phyloP scores from a whole-genome alignment of 2,329 filamentous ascomycete species.

The Endoconidiophora laricicola region DNA sequence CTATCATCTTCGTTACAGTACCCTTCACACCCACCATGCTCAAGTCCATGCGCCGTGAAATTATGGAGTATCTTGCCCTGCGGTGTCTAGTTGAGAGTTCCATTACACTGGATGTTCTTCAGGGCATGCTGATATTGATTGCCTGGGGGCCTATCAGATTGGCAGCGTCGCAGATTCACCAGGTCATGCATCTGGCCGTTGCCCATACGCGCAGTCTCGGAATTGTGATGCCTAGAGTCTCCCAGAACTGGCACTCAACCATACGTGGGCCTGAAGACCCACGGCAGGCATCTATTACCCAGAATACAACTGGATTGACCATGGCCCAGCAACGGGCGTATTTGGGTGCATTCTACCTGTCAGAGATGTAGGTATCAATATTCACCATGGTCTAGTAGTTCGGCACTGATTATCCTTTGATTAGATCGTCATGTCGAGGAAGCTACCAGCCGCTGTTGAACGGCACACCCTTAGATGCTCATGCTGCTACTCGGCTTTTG shows the following conservation, averaged over 20 bases:
- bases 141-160: constrained; percentile 24
- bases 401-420: neutral
- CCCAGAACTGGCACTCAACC: constrained; percentile 12
- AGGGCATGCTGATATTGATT: constrained; percentile 29
- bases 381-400: neutral
- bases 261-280: constrained; percentile 10
- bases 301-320: constrained; percentile 8
- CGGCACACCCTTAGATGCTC: constrained; percentile 7
- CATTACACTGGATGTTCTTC: constrained; percentile 26
- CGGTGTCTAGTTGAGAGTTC: constrained; percentile 26
- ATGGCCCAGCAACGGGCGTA: constrained; percentile 24
- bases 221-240: constrained; percentile 18
- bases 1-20: constrained; percentile 23
- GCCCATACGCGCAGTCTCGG: constrained; percentile 27
- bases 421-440: constrained; percentile 10
- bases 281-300: constrained; percentile 9
- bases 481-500: constrained; percentile 9
- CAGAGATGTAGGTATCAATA: constrained; percentile 22
- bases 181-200: constrained; percentile 24
- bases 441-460: constrained; percentile 11
- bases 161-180: constrained; percentile 10
- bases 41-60: constrained; percentile 26
- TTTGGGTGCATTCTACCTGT: constrained; percentile 24
- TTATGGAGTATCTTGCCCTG: constrained; percentile 26
- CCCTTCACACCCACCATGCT: constrained; percentile 18